Evolutionary conservation across 768 basidiomycete genomes (phyloP).

Genomic region (Trametes meyenii): DNA sequence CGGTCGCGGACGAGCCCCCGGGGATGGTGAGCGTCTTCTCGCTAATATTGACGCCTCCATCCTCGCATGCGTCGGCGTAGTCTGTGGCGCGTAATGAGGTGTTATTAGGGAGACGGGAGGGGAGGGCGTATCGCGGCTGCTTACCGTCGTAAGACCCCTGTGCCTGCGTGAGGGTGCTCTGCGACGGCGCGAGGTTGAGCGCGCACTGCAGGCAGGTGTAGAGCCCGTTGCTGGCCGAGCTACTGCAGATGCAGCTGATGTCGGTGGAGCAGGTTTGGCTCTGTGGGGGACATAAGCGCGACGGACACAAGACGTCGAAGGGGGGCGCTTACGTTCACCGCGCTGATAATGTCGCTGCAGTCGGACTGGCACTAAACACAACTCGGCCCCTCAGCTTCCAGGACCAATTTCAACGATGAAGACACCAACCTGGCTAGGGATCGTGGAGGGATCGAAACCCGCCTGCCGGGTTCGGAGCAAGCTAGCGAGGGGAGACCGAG

Average conservation of each 20-base stretch:
- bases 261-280: constrained; percentile 14
- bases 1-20: not conserved
- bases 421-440: constrained; percentile 9
- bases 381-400: not conserved
- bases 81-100: not conserved
- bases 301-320: not conserved
- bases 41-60: not conserved
- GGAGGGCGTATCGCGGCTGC: not conserved
- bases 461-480: constrained; percentile 10
- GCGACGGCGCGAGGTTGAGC: constrained; percentile 11
- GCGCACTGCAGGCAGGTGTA: constrained; percentile 23
- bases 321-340: constrained; percentile 6
- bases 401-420: too few species aligned
- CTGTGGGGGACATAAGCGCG: not conserved
- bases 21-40: constrained; percentile 9
- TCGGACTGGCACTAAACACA: constrained; percentile 11
- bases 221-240: constrained; percentile 3
- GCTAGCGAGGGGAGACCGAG: not conserved
- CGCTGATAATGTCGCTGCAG: constrained; percentile 8
- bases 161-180: not conserved
- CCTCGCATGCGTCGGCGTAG: not conserved
- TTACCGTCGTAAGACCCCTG: constrained; percentile 13
- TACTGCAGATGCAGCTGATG: constrained; percentile 21
- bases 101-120: not conserved
- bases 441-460: constrained; percentile 1